Conservation (phyloP, 2,329 filamentous ascomycete species). For the Paracoccidioides lutzii region DNA sequence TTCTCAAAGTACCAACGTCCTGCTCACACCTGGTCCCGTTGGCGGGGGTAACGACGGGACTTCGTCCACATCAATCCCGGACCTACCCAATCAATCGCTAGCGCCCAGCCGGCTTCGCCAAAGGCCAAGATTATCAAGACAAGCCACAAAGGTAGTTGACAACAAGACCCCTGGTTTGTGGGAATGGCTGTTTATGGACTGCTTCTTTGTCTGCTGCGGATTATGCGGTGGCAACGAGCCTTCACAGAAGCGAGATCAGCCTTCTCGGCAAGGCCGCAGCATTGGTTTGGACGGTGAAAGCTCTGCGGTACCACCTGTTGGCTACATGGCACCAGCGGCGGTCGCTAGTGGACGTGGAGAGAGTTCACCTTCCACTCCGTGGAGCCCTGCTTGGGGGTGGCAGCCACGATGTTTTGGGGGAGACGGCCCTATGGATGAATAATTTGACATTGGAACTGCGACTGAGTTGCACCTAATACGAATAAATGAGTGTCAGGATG, state of each 20-base stretch:
- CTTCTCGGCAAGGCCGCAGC: background rate
- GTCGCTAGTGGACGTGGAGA: background rate
- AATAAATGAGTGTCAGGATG: background rate
- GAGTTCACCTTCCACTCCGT: slow-evolving; percentile 1
- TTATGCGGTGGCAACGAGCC: background rate
- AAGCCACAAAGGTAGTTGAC: background rate
- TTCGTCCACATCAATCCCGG: background rate
- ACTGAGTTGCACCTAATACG: background rate
- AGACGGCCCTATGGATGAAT: background rate
- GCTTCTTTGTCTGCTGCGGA: slow-evolving; percentile 2
- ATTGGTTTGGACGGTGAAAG: background rate
- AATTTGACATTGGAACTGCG: background rate
- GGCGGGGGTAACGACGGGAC: background rate
- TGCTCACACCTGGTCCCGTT: background rate
- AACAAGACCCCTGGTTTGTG: background rate
- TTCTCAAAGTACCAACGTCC: background rate
- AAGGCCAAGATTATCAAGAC: background rate
- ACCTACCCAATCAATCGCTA: background rate
- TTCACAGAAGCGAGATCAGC: background rate
- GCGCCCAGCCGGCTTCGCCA: background rate
- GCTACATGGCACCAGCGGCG: background rate
- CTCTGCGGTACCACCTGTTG: background rate
- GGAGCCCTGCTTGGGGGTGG: slow-evolving; percentile 9
- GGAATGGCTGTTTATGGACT: slow-evolving; percentile 3
- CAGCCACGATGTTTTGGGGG: slow-evolving; percentile 5